Conservation (phyloP, 2,329 filamentous ascomycete genomes). For the Aspergillus neotritici region DNA sequence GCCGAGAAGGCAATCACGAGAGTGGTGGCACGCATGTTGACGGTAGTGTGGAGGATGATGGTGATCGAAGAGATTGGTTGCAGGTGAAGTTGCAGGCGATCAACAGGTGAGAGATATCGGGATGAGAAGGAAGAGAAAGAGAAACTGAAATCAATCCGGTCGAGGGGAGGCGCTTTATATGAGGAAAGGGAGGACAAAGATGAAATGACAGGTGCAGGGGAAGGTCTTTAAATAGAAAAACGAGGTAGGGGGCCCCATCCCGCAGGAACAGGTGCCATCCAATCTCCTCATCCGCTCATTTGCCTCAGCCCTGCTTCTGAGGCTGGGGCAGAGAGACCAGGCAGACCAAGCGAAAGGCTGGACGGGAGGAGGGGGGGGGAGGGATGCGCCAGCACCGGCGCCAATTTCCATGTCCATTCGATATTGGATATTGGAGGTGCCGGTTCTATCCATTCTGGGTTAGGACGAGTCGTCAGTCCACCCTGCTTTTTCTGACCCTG, state of each 20-base stretch:
- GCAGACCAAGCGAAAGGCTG: conserved; percentile 4
- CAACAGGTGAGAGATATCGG: conserved; percentile 6
- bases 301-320: conserved; percentile 11
- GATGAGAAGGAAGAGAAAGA: conserved; percentile 3
- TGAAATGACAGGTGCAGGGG: conserved; percentile 12
- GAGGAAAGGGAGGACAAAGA: conserved; percentile 6
- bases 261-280: background rate
- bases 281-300: background rate
- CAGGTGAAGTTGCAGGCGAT: conserved; percentile 1
- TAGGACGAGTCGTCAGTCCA: too few species aligned
- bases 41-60: conserved; percentile 9
- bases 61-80: conserved; percentile 6
- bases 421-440: too few species aligned
- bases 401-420: too few species aligned
- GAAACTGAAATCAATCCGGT: conserved; percentile 6
- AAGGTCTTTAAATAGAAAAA: conserved; percentile 14
- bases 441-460: too few species aligned
- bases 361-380: too few species aligned
- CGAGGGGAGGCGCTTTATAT: conserved; percentile 14
- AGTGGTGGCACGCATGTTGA: conserved; percentile 45
- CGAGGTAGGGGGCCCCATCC: conserved; percentile 5
- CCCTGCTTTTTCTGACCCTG: too few species aligned
- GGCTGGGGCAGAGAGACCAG: conserved; percentile 4
- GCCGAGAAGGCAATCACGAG: conserved; percentile 42
- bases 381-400: too few species aligned